Evolutionary conservation across 129 eudicot species (phyloP).

Genomic region (Lactuca sativa): DNA sequence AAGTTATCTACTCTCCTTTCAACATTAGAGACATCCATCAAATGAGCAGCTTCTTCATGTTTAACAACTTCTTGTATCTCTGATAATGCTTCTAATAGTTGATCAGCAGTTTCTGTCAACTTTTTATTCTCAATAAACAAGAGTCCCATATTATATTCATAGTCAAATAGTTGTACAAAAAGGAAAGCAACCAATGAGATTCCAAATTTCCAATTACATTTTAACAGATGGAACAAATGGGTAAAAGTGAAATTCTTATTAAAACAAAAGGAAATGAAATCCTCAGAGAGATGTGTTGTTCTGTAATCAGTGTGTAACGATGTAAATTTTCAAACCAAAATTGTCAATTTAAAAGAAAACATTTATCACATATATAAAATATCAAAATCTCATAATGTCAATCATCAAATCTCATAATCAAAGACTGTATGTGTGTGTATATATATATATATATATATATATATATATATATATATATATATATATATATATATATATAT

Average conservation of each 20-base stretch:
- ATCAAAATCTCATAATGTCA: too few relatives aligned
- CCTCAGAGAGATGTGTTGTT: too few relatives aligned
- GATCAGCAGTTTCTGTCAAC: conserved; percentile 52
- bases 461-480: too few relatives aligned
- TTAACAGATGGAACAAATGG: background rate
- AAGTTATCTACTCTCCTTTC: conserved; percentile 74
- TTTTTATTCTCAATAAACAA: conserved; percentile 82
- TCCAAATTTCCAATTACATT: background rate
- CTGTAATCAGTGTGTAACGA: too few relatives aligned
- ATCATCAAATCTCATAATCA: too few relatives aligned
- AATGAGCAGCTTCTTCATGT: conserved; percentile 77
- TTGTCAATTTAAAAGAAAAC: too few relatives aligned
- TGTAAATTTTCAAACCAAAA: too few relatives aligned
- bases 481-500: too few relatives aligned
- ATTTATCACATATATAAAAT: too few relatives aligned
- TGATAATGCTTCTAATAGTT: conserved; percentile 56
- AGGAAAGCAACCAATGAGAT: conserved; percentile 3
- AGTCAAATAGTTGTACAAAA: conserved; percentile 68
- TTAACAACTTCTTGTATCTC: conserved; percentile 69
- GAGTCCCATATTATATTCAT: conserved; percentile 91
- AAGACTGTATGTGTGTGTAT: too few relatives aligned
- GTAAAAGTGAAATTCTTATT: background rate
- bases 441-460: too few relatives aligned
- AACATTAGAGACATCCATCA: conserved; percentile 65
- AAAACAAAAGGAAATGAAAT: background rate